Percentiles rank a stretch among this genome's conserved stretches.
Conservation (phyloP, 2,329 filamentous ascomycete species). For the Cladosporium phlei region DNA sequence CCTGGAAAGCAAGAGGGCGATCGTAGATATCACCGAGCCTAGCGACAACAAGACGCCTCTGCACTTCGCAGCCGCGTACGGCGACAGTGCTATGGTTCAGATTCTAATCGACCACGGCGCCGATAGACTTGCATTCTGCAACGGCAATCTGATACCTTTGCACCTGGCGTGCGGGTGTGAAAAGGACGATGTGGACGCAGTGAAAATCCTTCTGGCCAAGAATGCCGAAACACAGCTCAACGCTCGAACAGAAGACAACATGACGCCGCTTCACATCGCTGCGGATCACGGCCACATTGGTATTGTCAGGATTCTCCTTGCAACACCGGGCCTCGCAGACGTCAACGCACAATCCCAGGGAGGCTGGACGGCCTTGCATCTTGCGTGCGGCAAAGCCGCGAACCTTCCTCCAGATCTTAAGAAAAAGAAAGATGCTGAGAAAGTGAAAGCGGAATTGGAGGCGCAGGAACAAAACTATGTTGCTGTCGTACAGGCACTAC, state of each 20-base stretch:
- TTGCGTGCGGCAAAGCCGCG: conserved; percentile 15
- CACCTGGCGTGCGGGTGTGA: neutral
- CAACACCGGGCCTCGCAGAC: conserved; percentile 5
- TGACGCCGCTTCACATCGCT: conserved; percentile 20
- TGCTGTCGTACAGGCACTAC: neutral
- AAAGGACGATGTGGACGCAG: neutral
- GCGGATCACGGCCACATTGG: conserved; percentile 15
- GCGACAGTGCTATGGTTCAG: neutral
- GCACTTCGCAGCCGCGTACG: conserved; percentile 1
- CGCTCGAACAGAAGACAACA: conserved; percentile 9
- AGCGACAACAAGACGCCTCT: neutral
- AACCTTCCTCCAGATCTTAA: neutral
- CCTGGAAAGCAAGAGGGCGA: neutral
- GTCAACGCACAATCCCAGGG: conserved; percentile 20
- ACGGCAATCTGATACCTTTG: neutral
- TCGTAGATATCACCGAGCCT: neutral
- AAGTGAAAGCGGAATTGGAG: neutral
- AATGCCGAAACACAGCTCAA: conserved; percentile 9
- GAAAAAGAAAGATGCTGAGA: neutral
- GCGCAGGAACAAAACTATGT: neutral
- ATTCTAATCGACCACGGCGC: neutral
- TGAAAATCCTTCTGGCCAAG: neutral
- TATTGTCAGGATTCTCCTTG: conserved; percentile 16
- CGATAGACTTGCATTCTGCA: neutral
- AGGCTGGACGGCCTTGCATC: conserved; percentile 25